phyloP scores from a whole-genome alignment of 164 flowering plant species.

The Cinnamomum micranthum region DNA sequence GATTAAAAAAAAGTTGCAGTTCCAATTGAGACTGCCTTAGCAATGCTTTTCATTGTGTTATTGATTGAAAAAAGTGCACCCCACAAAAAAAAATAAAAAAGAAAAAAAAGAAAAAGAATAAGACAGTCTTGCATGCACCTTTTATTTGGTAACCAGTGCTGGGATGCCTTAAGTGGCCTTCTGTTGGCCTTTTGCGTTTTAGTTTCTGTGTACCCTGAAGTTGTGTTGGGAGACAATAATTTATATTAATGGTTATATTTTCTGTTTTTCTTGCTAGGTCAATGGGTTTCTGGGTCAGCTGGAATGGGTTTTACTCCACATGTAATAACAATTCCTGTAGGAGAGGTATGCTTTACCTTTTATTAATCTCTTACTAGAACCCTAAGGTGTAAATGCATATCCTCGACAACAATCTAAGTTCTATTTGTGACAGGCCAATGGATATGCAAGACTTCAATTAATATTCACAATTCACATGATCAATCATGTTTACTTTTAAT shows the following conservation, averaged over 20 bases:
- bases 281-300: constrained; percentile 64
- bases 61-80: not conserved
- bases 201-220: not conserved
- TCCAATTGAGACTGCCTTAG: too few species aligned
- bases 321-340: constrained; percentile 61
- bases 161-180: not conserved
- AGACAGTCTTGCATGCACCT: not conserved
- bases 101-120: too few species aligned
- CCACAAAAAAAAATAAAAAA: too few species aligned
- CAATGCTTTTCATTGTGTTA: not conserved
- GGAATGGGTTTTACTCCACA: constrained; percentile 91
- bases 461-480: too few species aligned
- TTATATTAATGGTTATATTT: not conserved
- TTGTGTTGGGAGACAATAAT: too few species aligned
- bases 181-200: not conserved
- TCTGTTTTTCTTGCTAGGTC: constrained; percentile 36
- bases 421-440: too few species aligned
- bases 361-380: not conserved
- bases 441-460: too few species aligned
- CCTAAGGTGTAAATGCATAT: not conserved
- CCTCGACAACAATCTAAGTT: too few species aligned
- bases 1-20: too few species aligned
- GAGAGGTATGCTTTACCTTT: constrained; percentile 44
- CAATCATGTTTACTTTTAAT: too few species aligned
- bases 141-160: not conserved